Percentiles rank a stretch among this genome's conserved stretches.
Conservation (phyloP, 225 moss, liverwort and hornwort species). For the Polytrichum commune region DNA sequence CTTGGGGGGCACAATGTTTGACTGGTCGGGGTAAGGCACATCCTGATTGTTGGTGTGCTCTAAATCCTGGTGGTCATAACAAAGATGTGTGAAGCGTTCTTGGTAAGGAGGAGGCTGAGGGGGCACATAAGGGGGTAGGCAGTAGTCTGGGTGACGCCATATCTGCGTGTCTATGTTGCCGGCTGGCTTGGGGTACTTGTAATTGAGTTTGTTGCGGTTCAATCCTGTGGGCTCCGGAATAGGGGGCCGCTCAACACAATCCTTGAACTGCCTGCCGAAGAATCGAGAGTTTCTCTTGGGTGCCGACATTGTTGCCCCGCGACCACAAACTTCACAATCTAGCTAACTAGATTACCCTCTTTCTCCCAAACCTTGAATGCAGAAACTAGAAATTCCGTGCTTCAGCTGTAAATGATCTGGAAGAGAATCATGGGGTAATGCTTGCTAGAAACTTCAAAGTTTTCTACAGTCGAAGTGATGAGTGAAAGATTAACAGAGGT, state of each 20-base stretch:
- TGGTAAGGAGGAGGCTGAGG: neutral
- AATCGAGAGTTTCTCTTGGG: neutral
- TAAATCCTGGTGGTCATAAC: slow-evolving; percentile 2
- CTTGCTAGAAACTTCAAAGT: no score
- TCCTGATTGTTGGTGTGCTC: neutral
- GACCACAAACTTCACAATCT: no score
- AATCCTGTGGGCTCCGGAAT: slow-evolving; percentile 5
- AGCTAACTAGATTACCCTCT: no score
- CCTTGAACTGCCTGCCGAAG: neutral
- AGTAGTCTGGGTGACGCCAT: slow-evolving; percentile 15
- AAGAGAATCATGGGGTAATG: no score
- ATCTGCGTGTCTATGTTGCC: slow-evolving; percentile 10
- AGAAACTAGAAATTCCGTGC: no score
- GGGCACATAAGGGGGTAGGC: neutral
- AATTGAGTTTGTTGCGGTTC: slow-evolving; percentile 5
- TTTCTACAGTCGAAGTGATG: no score
- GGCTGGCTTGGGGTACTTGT: slow-evolving; percentile 10
- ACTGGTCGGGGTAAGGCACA: neutral
- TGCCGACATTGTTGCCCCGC: neutral
- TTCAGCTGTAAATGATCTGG: no score
- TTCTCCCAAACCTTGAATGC: no score
- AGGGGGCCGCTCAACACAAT: neutral
- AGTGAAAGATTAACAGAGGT: no score
- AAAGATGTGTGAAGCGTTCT: slow-evolving; percentile 2
- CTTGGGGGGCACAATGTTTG: neutral